Evolutionary conservation across 768 basidiomycete genomes (phyloP).

Genomic region (Rhizopogon salebrosus): DNA sequence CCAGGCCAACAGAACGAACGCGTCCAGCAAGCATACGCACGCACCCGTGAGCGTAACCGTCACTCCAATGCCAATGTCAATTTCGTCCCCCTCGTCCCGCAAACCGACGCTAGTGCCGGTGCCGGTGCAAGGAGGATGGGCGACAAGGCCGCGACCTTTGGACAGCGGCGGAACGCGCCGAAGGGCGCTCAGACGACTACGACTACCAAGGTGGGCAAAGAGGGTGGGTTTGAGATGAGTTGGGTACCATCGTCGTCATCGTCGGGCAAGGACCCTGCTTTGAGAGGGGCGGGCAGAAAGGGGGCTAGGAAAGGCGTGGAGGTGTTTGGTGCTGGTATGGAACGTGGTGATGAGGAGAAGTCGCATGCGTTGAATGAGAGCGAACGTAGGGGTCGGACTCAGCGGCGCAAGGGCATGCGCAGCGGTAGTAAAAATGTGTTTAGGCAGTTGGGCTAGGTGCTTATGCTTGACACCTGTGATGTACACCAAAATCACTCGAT

Average conservation of each 20-base stretch:
- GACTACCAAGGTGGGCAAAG: constrained; percentile 27
- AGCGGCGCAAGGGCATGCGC: constrained; percentile 71
- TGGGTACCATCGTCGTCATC: constrained; percentile 59
- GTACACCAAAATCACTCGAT: neutral
- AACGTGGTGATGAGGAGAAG: constrained; percentile 61
- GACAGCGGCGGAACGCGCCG: constrained; percentile 40
- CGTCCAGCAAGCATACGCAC: constrained; percentile 39
- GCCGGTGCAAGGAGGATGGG: constrained; percentile 14
- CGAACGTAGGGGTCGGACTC: constrained; percentile 73
- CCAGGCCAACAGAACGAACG: constrained; percentile 45
- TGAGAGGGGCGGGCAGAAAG: constrained; percentile 22
- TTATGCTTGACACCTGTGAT: neutral
- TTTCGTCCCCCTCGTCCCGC: constrained; percentile 61
- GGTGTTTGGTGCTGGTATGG: constrained; percentile 84
- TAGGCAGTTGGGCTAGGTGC: constrained; percentile 24
- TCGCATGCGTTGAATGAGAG: constrained; percentile 49
- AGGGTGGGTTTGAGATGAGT: constrained; percentile 78
- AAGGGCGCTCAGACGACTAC: constrained; percentile 26
- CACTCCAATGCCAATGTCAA: constrained; percentile 43
- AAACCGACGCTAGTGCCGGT: constrained; percentile 20
- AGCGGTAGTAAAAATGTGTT: constrained; percentile 91
- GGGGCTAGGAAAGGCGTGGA: constrained; percentile 59
- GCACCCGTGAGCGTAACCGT: constrained; percentile 39
- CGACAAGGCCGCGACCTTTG: constrained; percentile 60
- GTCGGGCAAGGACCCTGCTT: constrained; percentile 18